phyloP scores from a whole-genome alignment of 805 yeast genomes.

The Brettanomyces bruxellensis region DNA sequence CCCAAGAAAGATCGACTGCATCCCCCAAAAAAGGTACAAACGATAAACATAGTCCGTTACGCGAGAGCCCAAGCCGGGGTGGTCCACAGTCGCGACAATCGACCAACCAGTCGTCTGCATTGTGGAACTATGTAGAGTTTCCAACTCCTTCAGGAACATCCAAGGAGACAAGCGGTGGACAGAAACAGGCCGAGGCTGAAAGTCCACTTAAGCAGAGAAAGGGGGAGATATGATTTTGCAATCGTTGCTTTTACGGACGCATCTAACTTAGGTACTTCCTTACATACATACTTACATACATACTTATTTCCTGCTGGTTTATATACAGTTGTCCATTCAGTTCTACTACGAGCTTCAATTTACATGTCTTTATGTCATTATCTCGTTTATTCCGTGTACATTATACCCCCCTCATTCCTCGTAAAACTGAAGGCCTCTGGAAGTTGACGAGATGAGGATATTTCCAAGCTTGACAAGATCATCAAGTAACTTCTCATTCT shows the following conservation, averaged over 20 bases:
- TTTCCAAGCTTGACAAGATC: no score
- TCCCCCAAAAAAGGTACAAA: background rate
- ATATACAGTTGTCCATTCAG: no score
- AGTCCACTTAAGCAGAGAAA: conserved; percentile 21
- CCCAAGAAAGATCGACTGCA: conserved; percentile 11
- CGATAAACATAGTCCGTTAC: conserved; percentile 9
- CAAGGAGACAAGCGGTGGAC: background rate
- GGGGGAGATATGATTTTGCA: background rate
- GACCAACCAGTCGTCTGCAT: conserved; percentile 70
- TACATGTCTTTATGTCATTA: no score
- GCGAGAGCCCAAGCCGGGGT: conserved; percentile 22
- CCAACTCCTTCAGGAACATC: conserved; percentile 26
- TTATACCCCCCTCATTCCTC: no score
- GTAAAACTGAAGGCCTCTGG: no score
- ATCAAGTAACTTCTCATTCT: background rate
- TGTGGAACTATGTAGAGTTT: conserved; percentile 88
- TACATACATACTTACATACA: no score
- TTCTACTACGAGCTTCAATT: no score
- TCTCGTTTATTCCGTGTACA: no score
- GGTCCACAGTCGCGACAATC: conserved; percentile 30
- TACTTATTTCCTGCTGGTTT: no score
- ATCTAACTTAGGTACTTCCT: no score
- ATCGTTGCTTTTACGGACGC: no score
- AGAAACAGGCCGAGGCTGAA: conserved; percentile 16
- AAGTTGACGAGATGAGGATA: no score